phyloP scores from a whole-genome alignment of 2,329 filamentous ascomycete species.

The Ceratocystis destructans region DNA sequence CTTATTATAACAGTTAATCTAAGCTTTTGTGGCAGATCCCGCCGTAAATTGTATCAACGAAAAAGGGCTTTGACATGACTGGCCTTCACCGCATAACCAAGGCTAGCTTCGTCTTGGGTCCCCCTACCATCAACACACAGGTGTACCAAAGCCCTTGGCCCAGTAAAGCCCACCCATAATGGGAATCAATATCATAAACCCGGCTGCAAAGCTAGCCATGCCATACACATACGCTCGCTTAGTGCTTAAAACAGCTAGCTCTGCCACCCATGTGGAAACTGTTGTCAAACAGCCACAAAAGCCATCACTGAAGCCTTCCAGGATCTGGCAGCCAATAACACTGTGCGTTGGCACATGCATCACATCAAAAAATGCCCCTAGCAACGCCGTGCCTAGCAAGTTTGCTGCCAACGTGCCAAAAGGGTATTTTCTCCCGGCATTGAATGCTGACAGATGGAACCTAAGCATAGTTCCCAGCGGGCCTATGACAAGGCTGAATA shows the following conservation, averaged over 20 bases:
- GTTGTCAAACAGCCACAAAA: conserved; percentile 55
- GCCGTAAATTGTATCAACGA: no score
- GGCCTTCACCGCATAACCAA: not conserved
- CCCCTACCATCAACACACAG: conserved; percentile 27
- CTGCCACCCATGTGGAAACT: conserved; percentile 52
- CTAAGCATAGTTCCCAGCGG: conserved; percentile 64
- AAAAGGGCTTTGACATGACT: not conserved
- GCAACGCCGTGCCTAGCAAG: conserved; percentile 56
- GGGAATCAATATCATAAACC: conserved; percentile 46
- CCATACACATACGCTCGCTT: conserved; percentile 56
- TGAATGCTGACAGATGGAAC: conserved; percentile 54
- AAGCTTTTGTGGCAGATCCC: no score
- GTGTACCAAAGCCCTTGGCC: conserved; percentile 42
- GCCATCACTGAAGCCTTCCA: conserved; percentile 53
- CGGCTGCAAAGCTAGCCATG: conserved; percentile 42
- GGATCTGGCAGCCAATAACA: conserved; percentile 50
- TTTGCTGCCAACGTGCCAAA: conserved; percentile 79
- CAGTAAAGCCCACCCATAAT: conserved; percentile 66
- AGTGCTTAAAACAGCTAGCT: conserved; percentile 40
- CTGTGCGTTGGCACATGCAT: conserved; percentile 49
- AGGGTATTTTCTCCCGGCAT: conserved; percentile 68
- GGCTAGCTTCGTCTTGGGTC: not conserved
- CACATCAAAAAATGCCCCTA: conserved; percentile 67
- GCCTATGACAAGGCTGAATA: conserved; percentile 70
- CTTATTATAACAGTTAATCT: no score